phyloP scores from a whole-genome alignment of 2,329 filamentous ascomycete species.

The Alternaria consortialis region DNA sequence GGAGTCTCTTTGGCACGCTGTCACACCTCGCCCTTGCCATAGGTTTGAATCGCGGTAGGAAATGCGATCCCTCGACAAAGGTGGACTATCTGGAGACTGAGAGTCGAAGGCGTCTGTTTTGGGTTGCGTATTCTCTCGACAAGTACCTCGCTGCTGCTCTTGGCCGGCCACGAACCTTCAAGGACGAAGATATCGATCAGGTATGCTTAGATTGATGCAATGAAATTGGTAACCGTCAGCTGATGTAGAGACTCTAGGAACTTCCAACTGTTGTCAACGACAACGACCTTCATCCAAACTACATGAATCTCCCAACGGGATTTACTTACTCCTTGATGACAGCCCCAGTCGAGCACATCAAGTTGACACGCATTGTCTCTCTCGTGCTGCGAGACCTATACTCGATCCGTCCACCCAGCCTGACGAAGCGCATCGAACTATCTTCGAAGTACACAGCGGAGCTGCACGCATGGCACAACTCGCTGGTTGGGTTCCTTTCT shows the following conservation, averaged over 20 bases:
- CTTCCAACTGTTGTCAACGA: slow-evolving; percentile 49
- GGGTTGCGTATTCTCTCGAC: slow-evolving; percentile 70
- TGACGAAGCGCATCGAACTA: slow-evolving; percentile 47
- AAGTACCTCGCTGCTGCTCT: slow-evolving; percentile 71
- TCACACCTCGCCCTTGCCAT: slow-evolving; percentile 62
- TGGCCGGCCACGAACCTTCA: slow-evolving; percentile 67
- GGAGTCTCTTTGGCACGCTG: slow-evolving; percentile 67
- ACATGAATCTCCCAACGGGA: slow-evolving; percentile 40
- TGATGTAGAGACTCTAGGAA: slow-evolving; percentile 37
- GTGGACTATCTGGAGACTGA: slow-evolving; percentile 60
- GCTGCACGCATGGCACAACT: slow-evolving; percentile 57
- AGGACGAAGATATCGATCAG: slow-evolving; percentile 71
- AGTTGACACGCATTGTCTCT: slow-evolving; percentile 56
- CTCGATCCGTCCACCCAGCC: slow-evolving; percentile 47
- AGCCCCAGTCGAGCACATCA: slow-evolving; percentile 57
- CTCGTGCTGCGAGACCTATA: slow-evolving; percentile 58
- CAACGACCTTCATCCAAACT: slow-evolving; percentile 38
- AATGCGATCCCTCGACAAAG: slow-evolving; percentile 38
- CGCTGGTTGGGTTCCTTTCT: slow-evolving; percentile 55
- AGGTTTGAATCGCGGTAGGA: slow-evolving; percentile 55
- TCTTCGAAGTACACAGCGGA: slow-evolving; percentile 55
- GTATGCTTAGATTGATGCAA: slow-evolving; percentile 41
- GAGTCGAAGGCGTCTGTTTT: slow-evolving; percentile 67
- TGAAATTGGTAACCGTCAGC: not conserved
- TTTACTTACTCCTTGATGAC: slow-evolving; percentile 54